Conservation (phyloP, 805 yeast species). For the Kluyveromyces nonfermentans region DNA sequence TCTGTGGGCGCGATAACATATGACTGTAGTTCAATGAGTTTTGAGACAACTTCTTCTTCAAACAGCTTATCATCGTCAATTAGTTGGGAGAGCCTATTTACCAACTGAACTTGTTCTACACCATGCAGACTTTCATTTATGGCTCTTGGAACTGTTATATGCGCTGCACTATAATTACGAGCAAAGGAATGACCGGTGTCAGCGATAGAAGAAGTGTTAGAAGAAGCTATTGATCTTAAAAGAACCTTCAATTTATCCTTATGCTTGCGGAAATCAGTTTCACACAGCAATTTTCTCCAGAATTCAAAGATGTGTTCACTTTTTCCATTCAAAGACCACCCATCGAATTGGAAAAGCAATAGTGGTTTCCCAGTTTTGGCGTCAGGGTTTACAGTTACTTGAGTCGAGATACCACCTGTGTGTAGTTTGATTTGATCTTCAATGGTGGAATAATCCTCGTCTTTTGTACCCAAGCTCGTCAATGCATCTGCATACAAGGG, state of each 20-base stretch:
- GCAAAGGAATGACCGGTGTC: conserved; percentile 87
- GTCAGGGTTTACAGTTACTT: conserved; percentile 45
- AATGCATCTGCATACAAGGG: conserved; percentile 73
- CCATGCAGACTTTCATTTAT: conserved; percentile 62
- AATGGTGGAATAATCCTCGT: conserved; percentile 62
- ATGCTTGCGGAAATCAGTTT: conserved; percentile 55
- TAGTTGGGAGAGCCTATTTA: conserved; percentile 47
- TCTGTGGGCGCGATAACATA: conserved; percentile 35
- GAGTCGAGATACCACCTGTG: conserved; percentile 80
- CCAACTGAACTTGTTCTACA: conserved; percentile 64
- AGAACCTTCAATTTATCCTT: conserved; percentile 62
- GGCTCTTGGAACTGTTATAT: conserved; percentile 48
- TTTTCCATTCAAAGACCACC: conserved; percentile 63
- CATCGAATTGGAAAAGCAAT: conserved; percentile 49
- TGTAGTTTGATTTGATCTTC: conserved; percentile 75
- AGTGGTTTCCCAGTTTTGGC: conserved; percentile 43
- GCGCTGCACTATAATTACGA: conserved; percentile 52
- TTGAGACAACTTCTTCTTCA: conserved; percentile 53
- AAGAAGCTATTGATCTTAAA: conserved; percentile 65
- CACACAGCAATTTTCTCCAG: conserved; percentile 57
- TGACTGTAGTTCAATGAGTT: conserved; percentile 43
- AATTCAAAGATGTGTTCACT: conserved; percentile 50
- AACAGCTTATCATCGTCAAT: conserved; percentile 40
- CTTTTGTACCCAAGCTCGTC: conserved; percentile 76
- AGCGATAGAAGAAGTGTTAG: conserved; percentile 69